A percentile compares a stretch with the other conserved stretches of the same genome.
Evolutionary conservation across 768 basidiomycete species (phyloP).

Genomic region (Tephrocybe rancida): DNA sequence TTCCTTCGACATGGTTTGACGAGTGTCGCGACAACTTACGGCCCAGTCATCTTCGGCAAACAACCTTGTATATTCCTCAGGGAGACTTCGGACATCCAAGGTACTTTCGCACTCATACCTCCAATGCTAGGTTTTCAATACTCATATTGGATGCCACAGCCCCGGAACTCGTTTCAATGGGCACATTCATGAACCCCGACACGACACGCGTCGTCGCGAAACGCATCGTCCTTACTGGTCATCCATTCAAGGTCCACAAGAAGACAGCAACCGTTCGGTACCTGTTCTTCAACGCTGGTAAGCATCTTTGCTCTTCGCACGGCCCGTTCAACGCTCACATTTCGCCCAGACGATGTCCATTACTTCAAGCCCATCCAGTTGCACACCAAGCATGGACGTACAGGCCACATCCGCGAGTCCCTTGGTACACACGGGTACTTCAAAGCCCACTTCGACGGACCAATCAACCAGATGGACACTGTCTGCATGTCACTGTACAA

Average conservation of each 20-base stretch:
- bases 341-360: conserved; percentile 70
- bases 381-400: conserved; percentile 87
- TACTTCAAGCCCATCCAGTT: conserved; percentile 95
- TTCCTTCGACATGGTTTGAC: conserved; percentile 84
- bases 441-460: conserved; percentile 95
- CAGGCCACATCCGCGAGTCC: conserved; percentile 88
- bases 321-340: conserved; percentile 9
- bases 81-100: conserved; percentile 67
- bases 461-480: conserved; percentile 95
- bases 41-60: conserved; percentile 86
- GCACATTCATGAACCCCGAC: conserved; percentile 85
- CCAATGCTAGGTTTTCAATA: background rate
- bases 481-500: conserved; percentile 97
- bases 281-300: conserved; percentile 95
- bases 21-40: conserved; percentile 85
- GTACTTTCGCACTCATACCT: conserved; percentile 36
- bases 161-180: conserved; percentile 86
- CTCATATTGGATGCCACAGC: conserved; percentile 38
- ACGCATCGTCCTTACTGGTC: conserved; percentile 92
- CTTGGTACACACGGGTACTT: conserved; percentile 98
- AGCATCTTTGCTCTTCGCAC: conserved; percentile 16
- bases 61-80: conserved; percentile 77
- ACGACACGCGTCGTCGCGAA: conserved; percentile 92
- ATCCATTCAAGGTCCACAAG: conserved; percentile 96
- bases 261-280: conserved; percentile 97